A percentile compares a stretch with the other conserved stretches of the same genome.
Evolutionary conservation across 768 basidiomycete genomes (phyloP).

Genomic region (Serendipita sp.): DNA sequence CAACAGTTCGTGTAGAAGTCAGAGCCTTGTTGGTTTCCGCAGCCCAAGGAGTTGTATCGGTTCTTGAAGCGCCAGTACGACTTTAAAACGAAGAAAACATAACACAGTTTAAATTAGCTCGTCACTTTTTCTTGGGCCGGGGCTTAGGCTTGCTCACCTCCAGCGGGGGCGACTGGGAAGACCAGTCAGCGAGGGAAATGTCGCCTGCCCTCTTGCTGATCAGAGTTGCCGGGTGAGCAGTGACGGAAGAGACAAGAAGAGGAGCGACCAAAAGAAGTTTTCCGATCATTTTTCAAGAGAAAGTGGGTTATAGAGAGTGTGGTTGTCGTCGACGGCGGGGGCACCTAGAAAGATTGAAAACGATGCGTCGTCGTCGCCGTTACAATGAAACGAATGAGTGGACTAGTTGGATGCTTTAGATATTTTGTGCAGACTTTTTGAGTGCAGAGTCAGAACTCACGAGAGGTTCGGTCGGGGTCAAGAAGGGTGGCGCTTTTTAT

Average conservation of each 20-base stretch:
- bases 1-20: not conserved
- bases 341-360: not conserved
- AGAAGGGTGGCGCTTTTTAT: not conserved
- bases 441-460: not conserved
- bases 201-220: not conserved
- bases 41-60: not conserved
- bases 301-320: slow-evolving; percentile 3
- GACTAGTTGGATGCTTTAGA: not conserved
- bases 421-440: not conserved
- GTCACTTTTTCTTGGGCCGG: not conserved
- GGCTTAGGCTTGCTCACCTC: not conserved
- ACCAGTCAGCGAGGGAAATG: not conserved
- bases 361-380: not conserved
- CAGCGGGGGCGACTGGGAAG: not conserved
- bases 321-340: not conserved
- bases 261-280: not conserved
- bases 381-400: not conserved
- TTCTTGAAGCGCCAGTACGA: not conserved
- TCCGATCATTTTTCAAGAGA: not conserved
- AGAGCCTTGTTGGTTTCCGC: not conserved
- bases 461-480: not conserved
- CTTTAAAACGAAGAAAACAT: not conserved
- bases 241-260: not conserved
- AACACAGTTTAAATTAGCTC: not conserved
- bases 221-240: not conserved